These are phyloP conservation scores for Nadsonia fulvescens DNA, from an alignment of 805 yeast genomes.

Conservation along the genomic window DNA sequence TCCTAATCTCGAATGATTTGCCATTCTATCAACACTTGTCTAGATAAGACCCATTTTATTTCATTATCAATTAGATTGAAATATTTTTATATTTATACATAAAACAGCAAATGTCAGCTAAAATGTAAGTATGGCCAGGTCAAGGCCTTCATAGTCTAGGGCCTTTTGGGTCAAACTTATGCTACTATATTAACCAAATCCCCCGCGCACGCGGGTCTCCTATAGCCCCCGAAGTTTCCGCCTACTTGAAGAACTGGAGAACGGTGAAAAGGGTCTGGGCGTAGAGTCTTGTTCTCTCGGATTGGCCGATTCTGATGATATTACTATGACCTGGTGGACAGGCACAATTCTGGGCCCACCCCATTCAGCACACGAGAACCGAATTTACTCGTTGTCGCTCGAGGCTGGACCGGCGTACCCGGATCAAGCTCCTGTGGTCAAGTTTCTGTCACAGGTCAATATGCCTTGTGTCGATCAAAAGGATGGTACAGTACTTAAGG, in stretches of 20 bases:
- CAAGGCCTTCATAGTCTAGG: no score
- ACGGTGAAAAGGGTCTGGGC: slow-evolving; percentile 94
- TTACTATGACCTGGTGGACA: slow-evolving; percentile 89
- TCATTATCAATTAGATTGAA: no score
- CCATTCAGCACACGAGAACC: slow-evolving; percentile 72
- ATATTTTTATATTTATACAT: no score
- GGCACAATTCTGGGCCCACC: slow-evolving; percentile 98
- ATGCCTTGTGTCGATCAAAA: slow-evolving; percentile 70
- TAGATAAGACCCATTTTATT: no score
- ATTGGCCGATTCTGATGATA: slow-evolving; percentile 73
- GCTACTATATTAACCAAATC: no score
- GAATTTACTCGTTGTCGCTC: slow-evolving; percentile 71
- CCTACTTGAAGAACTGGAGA: slow-evolving; percentile 86
- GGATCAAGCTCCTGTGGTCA: slow-evolving; percentile 69
- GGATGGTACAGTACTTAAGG: slow-evolving; percentile 35
- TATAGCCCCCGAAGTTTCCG: slow-evolving; percentile 79
- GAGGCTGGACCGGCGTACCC: slow-evolving; percentile 79
- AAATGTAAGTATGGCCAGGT: slow-evolving; percentile 9
- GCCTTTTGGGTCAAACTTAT: no score
- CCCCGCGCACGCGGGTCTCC: no score
- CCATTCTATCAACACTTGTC: no score
- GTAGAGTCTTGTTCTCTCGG: slow-evolving; percentile 97
- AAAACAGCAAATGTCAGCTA: slow-evolving; percentile 7
- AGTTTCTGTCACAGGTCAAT: slow-evolving; percentile 68
- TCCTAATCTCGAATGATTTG: no score